Conservation (phyloP, 2,329 filamentous ascomycete species). For the Trichoderma breve region DNA sequence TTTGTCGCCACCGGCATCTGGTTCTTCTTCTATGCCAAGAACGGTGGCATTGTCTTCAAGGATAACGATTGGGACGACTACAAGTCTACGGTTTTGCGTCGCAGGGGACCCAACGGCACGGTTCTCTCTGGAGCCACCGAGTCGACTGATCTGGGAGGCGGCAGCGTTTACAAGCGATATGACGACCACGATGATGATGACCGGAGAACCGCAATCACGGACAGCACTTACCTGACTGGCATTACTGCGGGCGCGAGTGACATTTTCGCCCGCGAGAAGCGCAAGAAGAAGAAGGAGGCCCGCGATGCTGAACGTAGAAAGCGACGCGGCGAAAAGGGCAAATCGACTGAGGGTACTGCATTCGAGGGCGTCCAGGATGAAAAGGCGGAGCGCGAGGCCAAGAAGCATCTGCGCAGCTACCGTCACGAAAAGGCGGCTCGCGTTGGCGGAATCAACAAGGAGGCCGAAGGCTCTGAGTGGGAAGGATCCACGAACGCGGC, state of each 20-base stretch:
- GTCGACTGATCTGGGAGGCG: constrained; percentile 81
- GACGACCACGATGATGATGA: constrained; percentile 47
- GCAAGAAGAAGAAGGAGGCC: constrained; percentile 52
- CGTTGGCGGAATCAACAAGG: constrained; percentile 84
- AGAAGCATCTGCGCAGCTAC: constrained; percentile 75
- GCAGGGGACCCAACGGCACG: constrained; percentile 85
- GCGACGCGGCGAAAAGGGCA: constrained; percentile 37
- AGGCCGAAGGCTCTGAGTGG: constrained; percentile 75
- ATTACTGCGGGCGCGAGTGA: constrained; percentile 59
- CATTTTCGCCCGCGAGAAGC: constrained; percentile 53
- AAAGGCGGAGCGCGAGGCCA: constrained; percentile 60
- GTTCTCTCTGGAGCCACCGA: constrained; percentile 79
- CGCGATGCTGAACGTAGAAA: constrained; percentile 41
- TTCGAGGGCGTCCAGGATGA: constrained; percentile 64
- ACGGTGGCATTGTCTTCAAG: constrained; percentile 86
- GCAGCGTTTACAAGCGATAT: constrained; percentile 76
- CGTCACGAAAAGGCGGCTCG: constrained; percentile 81
- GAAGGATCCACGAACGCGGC: constrained; percentile 70
- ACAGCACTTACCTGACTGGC: constrained; percentile 48
- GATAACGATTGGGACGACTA: constrained; percentile 96
- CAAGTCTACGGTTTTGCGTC: constrained; percentile 87
- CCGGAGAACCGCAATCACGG: constrained; percentile 46
- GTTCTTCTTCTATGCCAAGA: constrained; percentile 99
- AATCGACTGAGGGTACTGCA: constrained; percentile 45
- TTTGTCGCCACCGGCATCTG: constrained; percentile 79